Evolutionary conservation across 2,329 filamentous ascomycete genomes (phyloP), one percentile per base, ranked within the genome.

Genomic region (Colletotrichum sp.): DNA sequence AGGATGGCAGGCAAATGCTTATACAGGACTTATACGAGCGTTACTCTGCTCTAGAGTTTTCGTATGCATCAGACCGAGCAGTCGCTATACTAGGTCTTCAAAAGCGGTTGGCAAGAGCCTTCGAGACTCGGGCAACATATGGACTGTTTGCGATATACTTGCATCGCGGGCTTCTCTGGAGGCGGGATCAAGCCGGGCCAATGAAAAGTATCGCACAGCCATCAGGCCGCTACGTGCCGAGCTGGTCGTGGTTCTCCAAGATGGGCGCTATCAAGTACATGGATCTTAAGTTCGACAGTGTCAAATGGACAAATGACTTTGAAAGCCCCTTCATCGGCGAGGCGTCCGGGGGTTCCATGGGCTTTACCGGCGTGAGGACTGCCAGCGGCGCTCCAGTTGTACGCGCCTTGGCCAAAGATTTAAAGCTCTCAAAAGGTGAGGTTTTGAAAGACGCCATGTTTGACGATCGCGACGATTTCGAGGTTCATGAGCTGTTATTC

Each of bases 231-330:
- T 39, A 10, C 15, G 66, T 74, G n/a, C 71, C 71, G 2, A 74
- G 22, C 9, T 74, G 71, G 71, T 74, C 71, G 3, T 74, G 71
- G 71, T 64, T 70, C 39, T 74, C 71, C 30, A 74, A 74, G 32
- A 30, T 22, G 5, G 71, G 71, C 16, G 57, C 52, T 9, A 74
- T 74, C 24, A 30, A 39, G 66, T 74, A 69, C 57, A 70, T 74
- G 71, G 4, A 59, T 8, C 71, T 70, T 1, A n/a, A 36, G 13
- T 70, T 74, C n/a, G 32, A 70, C 8, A 70, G 64, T 30, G 57
- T 57, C 1, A 57, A 59, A 2, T 74, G 71, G 71, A 32, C 39
- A 59, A 28, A 15, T 18, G 65, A 74, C n/a, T 48, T 74, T 13
- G 30, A 70, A 24, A 74, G 39, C 24, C 71, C 71, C 13, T 74